Percentiles rank a stretch among this genome's conserved stretches.
phyloP scores from a whole-genome alignment of 2,329 filamentous ascomycete genomes.

The Trichoderma sp. region DNA sequence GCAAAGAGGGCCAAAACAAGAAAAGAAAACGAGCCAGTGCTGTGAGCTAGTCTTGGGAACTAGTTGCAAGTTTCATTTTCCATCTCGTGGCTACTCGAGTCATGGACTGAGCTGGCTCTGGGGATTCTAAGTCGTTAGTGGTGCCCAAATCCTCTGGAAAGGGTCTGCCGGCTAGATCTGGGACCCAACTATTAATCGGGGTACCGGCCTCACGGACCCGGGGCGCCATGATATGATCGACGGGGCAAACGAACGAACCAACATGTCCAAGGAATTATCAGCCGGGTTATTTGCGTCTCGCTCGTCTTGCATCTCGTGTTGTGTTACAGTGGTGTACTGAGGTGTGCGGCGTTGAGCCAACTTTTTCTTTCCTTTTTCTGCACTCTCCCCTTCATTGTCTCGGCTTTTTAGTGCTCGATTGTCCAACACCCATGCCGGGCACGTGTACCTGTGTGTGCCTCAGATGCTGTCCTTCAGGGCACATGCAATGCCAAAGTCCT shows the following conservation, averaged over 20 bases:
- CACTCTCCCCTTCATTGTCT: not conserved
- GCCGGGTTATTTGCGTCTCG: not conserved
- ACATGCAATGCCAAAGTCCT: not conserved
- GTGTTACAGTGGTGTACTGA: not conserved
- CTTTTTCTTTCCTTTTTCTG: not conserved
- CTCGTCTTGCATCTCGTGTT: not conserved
- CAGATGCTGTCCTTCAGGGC: too few relatives aligned
- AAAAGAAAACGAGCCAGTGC: not conserved
- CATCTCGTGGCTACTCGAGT: not conserved
- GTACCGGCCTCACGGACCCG: constrained; percentile 1
- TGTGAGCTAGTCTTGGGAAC: not conserved
- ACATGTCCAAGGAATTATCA: not conserved
- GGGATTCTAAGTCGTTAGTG: not conserved
- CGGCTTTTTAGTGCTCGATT: not conserved
- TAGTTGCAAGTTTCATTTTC: not conserved
- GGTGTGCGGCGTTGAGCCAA: not conserved
- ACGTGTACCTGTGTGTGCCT: not conserved
- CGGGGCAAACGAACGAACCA: not conserved
- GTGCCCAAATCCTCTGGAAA: not conserved
- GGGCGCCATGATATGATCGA: not conserved
- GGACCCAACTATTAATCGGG: not conserved
- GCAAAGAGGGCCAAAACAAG: not conserved
- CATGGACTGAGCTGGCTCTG: not conserved
- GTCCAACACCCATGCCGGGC: not conserved
- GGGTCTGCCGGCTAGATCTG: not conserved